Percentiles rank a stretch among this genome's conserved stretches.
These are phyloP conservation scores for Auriscalpium microsporum DNA, from an alignment of 768 basidiomycete species.

Conservation along the genomic window DNA sequence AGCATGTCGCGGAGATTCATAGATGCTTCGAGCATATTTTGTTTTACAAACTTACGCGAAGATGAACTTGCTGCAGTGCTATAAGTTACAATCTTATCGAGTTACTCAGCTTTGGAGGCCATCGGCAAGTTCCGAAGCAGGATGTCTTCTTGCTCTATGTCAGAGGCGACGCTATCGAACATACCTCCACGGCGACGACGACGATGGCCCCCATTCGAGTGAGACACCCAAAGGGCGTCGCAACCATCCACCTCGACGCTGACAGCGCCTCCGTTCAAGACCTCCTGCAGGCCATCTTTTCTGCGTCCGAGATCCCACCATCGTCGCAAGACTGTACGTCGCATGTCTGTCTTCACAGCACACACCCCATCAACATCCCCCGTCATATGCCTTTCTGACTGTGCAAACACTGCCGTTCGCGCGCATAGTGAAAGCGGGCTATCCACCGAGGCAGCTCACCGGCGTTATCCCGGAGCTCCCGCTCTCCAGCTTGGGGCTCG, in stretches of 20 bases:
- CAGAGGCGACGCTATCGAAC: neutral
- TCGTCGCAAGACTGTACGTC: slow-evolving; percentile 71
- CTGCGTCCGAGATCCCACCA: slow-evolving; percentile 60
- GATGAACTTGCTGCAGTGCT: too few species aligned
- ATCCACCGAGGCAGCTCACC: slow-evolving; percentile 71
- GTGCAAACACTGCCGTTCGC: neutral
- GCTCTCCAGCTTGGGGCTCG: slow-evolving; percentile 67
- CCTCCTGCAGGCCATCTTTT: slow-evolving; percentile 64
- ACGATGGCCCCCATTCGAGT: slow-evolving; percentile 68
- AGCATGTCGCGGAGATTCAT: too few species aligned
- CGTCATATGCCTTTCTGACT: neutral
- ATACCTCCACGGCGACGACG: neutral
- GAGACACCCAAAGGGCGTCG: slow-evolving; percentile 76
- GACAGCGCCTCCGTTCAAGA: slow-evolving; percentile 58
- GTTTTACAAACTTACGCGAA: too few species aligned
- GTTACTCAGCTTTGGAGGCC: neutral
- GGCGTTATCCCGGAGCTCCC: slow-evolving; percentile 61
- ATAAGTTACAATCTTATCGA: too few species aligned
- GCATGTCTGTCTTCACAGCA: neutral
- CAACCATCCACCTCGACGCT: slow-evolving; percentile 65
- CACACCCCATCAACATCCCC: neutral
- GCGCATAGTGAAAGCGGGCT: slow-evolving; percentile 65
- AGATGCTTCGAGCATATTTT: too few species aligned
- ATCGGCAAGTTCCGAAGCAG: neutral
- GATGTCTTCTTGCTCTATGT: neutral